Evolutionary conservation across 192 early-diverging fungal genomes (phyloP), one percentile per base, ranked within the genome.

Genomic region (Entophlyctis helioformis): DNA sequence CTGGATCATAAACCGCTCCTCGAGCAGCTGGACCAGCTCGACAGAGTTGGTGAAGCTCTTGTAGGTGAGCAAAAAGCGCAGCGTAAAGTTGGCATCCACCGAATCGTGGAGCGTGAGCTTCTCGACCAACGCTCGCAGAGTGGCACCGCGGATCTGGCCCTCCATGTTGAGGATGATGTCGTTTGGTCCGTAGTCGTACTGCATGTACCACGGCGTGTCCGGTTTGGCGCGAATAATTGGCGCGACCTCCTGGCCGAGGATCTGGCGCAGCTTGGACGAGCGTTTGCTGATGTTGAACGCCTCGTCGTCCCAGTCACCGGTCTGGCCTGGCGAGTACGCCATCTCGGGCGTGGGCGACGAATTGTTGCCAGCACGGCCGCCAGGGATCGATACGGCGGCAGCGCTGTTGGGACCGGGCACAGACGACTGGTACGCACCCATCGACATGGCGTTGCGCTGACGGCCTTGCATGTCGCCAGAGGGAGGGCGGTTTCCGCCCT

Each of bases 21-120:
- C 73, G 35, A 96, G 65, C 16, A 66, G 46, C 5, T 73, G 62
- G 34, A 92, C 76, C 19, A 96, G 66, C 56, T 85, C 78, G 2
- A 70, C 64, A 0, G 88, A 74, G 0, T 81, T 76, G 6, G 74
- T 74, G 55, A 94, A 96, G n/a, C 82, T 85, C 32, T 86, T 85
- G 66, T 90, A 94, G 1, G 87, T 90, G 48, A 96, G 71, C 60
- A 96, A 53, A 57, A 96, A 94, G 0, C 86, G 82, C 13, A 64
- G 70, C 32, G 79, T 77, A 64, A 87, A 94, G 54, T 74, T 83
- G 40, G 80, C 66, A 45, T 95, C 89, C 34, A 61, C 48, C 13
- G 74, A 74, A 48, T 96, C 89, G 44, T 96, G 93, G 10, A 87
- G 62, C 5, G 90, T 95, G 49, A 96, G 71, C 16, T 89, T 72